Evolutionary conservation across 2,329 filamentous ascomycete genomes (phyloP).

Genomic region (Trichoderma endophyticum): DNA sequence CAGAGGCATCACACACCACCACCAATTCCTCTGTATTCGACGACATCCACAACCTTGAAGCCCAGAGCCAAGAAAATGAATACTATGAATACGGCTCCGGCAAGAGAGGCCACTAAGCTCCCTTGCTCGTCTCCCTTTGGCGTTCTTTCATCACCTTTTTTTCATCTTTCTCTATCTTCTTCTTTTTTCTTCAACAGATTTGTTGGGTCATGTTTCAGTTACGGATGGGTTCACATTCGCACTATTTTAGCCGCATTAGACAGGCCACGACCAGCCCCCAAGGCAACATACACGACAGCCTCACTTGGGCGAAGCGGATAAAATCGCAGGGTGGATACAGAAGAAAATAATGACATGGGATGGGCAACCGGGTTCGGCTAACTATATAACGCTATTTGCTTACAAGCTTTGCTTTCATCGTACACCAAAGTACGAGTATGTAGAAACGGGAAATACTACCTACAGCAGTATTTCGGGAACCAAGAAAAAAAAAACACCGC

Average conservation of each 20-base stretch:
- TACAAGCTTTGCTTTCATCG: neutral
- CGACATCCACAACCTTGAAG: slow-evolving; percentile 32
- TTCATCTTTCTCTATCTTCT: neutral
- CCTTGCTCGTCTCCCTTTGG: neutral
- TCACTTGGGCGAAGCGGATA: neutral
- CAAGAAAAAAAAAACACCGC: neutral
- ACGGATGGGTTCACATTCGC: neutral
- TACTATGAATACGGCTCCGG: slow-evolving; percentile 17
- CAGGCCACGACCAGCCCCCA: neutral
- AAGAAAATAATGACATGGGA: neutral
- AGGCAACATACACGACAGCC: neutral
- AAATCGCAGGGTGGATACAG: neutral
- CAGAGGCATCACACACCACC: slow-evolving; percentile 20
- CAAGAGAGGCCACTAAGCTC: neutral
- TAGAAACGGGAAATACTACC: neutral
- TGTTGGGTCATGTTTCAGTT: neutral
- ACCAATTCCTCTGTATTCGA: slow-evolving; percentile 26
- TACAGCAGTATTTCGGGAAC: neutral
- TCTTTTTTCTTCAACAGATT: neutral
- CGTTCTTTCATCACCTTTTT: neutral
- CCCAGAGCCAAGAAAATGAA: slow-evolving; percentile 30
- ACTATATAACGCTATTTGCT: neutral
- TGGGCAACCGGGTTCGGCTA: neutral
- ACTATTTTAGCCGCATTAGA: slow-evolving; percentile 3
- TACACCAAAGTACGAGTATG: neutral